Evolutionary conservation across 371 early-diverging fungal species (phyloP), one percentile per base, ranked within the genome.

Genomic region (Lichtheimia ramosa): DNA sequence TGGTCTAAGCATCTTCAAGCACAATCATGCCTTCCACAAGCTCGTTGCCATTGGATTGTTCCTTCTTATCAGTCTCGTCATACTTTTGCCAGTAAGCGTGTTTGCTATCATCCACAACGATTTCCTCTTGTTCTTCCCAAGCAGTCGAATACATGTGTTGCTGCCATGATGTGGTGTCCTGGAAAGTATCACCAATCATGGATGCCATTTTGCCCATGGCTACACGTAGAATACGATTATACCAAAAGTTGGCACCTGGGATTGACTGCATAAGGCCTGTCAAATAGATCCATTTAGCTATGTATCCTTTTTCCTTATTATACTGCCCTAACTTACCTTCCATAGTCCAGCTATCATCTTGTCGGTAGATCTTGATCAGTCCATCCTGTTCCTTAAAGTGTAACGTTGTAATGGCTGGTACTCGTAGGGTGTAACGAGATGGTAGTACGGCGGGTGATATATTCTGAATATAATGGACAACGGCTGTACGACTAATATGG

Each of bases 291-390:
- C n/a, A 48, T 39, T 20, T 3, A 25, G 3, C 12, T 49, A 8
- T 39, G 4, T 16, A n/a, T 40, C 24, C 13, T 16, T 54, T 39
- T 16, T 3, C 27, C 0, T 5, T 34, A 8, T 10, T 34, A 8
- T 8, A 28, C 28, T 28, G 28, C 7, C 34, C 34, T 34, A 10
- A 8, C 3, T 18, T 63, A 77, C 77, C 86, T 66, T 84, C 86
- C 23, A 86, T 57, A 6, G 84, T 84, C 86, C 86, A 86, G 14
- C 79, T 83, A 42, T 86, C 86, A 58, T 86, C 83, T 56, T 86
- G 84, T 51, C 70, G 65, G 51, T 81, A 82, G 46, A 86, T 82
- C 43, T 77, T 77, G 57, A 81, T 62, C n/a, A 73, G 54, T 8
- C 84, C 84, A 46, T 81, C 82, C 25, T 75, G 74, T 58, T 84